Conservation (phyloP, 345 rosid species). For the Balakata baccata region DNA sequence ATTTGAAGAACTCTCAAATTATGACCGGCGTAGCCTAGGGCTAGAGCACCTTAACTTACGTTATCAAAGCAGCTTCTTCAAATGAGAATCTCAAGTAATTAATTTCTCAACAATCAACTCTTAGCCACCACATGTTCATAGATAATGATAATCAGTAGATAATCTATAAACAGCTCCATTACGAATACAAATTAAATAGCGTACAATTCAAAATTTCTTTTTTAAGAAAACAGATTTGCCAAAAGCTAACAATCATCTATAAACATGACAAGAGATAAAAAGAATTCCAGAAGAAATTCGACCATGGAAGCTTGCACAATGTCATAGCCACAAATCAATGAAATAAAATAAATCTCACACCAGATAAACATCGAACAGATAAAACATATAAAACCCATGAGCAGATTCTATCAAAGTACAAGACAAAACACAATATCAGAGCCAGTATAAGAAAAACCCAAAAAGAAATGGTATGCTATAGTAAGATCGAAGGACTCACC, state of each 20-base stretch:
- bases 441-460: neutral
- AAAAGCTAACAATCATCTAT: neutral
- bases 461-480: neutral
- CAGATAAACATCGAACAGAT: neutral
- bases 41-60: neutral
- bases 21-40: neutral
- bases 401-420: constrained; percentile 6
- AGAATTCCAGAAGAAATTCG: neutral
- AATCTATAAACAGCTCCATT: neutral
- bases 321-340: constrained; percentile 2
- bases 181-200: neutral
- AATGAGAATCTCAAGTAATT: neutral
- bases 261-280: neutral
- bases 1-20: neutral
- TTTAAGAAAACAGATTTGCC: neutral
- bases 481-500: constrained; percentile 36
- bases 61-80: neutral
- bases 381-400: neutral
- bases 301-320: too few relatives aligned
- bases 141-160: neutral
- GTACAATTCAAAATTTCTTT: neutral
- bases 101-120: neutral
- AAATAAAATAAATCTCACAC: constrained; percentile 1
- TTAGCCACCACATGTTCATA: neutral
- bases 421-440: constrained; percentile 28